Conservation (phyloP, 192 early-diverging fungal species). For the Gonapodya prolifera region DNA sequence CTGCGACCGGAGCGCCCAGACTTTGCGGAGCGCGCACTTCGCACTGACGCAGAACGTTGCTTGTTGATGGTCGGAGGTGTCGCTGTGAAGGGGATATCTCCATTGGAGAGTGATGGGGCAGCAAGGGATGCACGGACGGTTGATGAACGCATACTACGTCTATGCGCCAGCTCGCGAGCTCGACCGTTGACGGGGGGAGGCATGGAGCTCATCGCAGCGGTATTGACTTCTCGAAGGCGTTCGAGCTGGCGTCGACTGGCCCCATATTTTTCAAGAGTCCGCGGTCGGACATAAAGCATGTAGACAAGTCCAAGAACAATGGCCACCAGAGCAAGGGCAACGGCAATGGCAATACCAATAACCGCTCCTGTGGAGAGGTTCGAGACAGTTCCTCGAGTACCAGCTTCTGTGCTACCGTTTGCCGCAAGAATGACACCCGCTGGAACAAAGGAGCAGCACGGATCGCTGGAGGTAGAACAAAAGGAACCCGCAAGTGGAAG, state of each 20-base stretch:
- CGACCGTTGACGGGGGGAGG: neutral
- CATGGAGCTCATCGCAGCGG: neutral
- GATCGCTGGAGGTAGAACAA: neutral
- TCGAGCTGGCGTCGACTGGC: neutral
- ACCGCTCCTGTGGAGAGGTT: neutral
- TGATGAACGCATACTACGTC: neutral
- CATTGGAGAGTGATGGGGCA: neutral
- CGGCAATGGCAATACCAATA: neutral
- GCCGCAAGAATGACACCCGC: no score
- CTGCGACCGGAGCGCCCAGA: neutral
- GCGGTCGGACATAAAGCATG: neutral
- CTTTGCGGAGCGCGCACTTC: neutral
- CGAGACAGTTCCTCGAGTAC: neutral
- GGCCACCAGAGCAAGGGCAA: neutral
- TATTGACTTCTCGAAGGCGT: neutral
- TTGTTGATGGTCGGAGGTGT: neutral
- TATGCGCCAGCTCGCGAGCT: neutral
- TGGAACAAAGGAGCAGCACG: no score
- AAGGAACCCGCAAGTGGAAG: neutral
- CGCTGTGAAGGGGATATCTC: neutral
- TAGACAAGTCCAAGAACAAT: neutral
- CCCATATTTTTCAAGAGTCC: neutral
- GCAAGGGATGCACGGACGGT: neutral
- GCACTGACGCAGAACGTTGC: neutral
- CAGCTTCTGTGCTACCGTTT: no score